Evolutionary conservation across 257 asterid genomes (phyloP), one percentile per base, ranked within the genome.

Genomic region (Nicotiana obtusifolia): DNA sequence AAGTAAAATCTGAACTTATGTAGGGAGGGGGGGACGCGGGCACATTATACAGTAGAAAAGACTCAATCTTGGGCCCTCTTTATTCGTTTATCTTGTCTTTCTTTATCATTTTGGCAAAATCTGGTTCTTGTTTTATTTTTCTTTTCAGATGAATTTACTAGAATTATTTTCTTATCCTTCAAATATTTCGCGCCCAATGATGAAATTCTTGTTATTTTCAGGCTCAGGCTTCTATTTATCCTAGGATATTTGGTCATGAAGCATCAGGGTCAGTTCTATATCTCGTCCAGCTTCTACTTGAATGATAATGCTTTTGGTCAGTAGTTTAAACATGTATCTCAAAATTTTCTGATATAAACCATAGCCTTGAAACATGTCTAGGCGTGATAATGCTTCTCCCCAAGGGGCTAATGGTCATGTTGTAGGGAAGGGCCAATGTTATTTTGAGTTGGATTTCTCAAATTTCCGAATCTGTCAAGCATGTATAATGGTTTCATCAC

Each of bases 181-280:
- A 71, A 47, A 44, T 69, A 1, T 75, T 49, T 75, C 16, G 22
- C 1, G 0, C 79, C 14, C 61, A 26, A 7, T 80, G 68, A 67
- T 10, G 73, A 61, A 62, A 13, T 54, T 20, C 19, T 26, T 33
- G 19, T 85, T 64, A 68, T 80, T 84, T 81, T 82, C 95, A 91
- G 97, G 94, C 93, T 59, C 97, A 87, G 15, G 86, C 92, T 77
- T 92, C 86, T 53, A 62, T 90, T 53, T 93, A 80, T 85, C 98
- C 99, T 84, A 94, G 99, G 80, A 92, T 93, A 76, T 93, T 95
- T 84, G 99, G 99, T 80, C 99, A 95, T 81, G 99, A 95, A 87
- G 98, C 98, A 76, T 94, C 99, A 10, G 99, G 99, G 99, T 95
- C 52, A 85, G 80, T 84, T 82, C 80, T 86, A 52, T 81, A 61